Base-by-base conservation (phyloP, 1,139 yeast species). In the Hyphopichia fennica region DNA sequence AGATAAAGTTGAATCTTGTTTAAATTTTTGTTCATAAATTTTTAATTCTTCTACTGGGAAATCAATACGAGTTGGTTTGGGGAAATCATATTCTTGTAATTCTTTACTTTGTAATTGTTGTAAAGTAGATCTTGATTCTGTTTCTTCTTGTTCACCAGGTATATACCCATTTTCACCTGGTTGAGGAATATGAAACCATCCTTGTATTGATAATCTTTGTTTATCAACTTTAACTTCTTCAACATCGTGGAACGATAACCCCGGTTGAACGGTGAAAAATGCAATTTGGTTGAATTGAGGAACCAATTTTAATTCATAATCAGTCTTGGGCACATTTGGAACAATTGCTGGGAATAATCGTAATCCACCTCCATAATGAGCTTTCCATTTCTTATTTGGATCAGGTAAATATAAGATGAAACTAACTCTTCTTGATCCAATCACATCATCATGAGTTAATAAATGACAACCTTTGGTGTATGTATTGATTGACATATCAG, bases 131-230 rank as follows among this genome's bases (percentile, higher is more conserved):
- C 81, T 78, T 1, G 88, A 84, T 47, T 84, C 91, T 1, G 87
- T 81, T 41, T 69, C 81, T 52, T 84, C 91, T 57, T 87, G 88
- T 57, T 87, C 96, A 6, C 93, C 95, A 20, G 80, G 81, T 34
- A 82, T 76, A 56, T 64, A 91, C 0, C 97, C 98, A 31, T 79
- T 82, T 63, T 95, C 99, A 11, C 96, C 97, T 9, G 69, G 72
- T 59, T 93, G 99, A 2, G 99, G 99, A 39, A 91, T 88, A 61
- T 95, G 99, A 61, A 93, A 95, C 99, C 99, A 95, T 0, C 99
- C 99, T 58, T 93, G 96, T 47, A 95, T 88, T 1, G 96, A 87
- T 37, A 93, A 69, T 54, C 99, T 75, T 49, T 90, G 95, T 57
- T 84, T 87, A 55, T 90, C 95, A 2, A 84, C 96, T 49, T 85